Evolutionary conservation across 768 basidiomycete genomes (phyloP).

Genomic region (Mycena amicta): DNA sequence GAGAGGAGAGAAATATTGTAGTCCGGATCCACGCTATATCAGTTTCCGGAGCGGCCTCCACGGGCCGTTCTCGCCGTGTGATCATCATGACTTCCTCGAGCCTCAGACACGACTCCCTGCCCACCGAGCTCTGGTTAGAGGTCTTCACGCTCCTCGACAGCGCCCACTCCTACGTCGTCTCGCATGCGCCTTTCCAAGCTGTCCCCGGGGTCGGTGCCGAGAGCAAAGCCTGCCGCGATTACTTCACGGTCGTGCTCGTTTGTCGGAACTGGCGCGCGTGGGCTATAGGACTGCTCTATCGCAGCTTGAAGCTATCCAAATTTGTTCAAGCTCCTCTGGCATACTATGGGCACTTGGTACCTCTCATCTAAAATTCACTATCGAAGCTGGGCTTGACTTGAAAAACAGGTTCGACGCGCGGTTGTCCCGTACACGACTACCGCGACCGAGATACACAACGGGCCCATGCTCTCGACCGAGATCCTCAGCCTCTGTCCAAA

Average conservation of each 20-base stretch:
- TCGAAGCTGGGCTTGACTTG: neutral
- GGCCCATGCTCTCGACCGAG: constrained; percentile 40
- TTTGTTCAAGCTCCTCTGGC: constrained; percentile 32
- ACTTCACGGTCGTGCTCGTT: constrained; percentile 49
- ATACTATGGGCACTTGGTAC: constrained; percentile 35
- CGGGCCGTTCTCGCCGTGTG: too few species aligned
- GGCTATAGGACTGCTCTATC: constrained; percentile 50
- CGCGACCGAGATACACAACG: constrained; percentile 34
- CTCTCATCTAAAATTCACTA: constrained; percentile 12
- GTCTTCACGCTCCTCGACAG: constrained; percentile 41
- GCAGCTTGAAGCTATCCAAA: constrained; percentile 49
- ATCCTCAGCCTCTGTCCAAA: constrained; percentile 52
- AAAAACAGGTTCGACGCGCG: constrained; percentile 52
- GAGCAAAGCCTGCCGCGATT: constrained; percentile 32
- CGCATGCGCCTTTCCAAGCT: constrained; percentile 53
- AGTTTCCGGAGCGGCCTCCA: too few species aligned
- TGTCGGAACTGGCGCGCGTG: constrained; percentile 60
- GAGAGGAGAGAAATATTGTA: too few species aligned
- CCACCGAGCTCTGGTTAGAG: constrained; percentile 57
- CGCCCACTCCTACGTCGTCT: constrained; percentile 20
- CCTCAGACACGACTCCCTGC: constrained; percentile 34
- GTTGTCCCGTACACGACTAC: constrained; percentile 63
- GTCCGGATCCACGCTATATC: too few species aligned
- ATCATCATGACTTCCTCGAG: too few species aligned
- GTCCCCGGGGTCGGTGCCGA: constrained; percentile 29